Evolutionary conservation across 495 filamentous ascomycete species (phyloP).

Genomic region (Aspergillus olivimuriae): DNA sequence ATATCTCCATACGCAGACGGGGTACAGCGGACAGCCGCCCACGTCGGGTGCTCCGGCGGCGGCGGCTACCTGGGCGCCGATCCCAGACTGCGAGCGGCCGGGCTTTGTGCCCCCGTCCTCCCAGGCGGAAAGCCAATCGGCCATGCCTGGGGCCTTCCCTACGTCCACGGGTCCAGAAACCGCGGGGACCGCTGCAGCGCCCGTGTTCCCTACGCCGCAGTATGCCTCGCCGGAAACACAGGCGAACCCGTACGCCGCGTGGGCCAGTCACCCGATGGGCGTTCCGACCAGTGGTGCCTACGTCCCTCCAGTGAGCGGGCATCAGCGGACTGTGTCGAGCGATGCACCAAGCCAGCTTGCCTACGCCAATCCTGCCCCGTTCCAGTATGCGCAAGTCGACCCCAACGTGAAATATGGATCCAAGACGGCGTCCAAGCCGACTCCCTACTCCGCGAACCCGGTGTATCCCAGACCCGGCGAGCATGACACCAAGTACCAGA

Average conservation of each 20-base stretch:
- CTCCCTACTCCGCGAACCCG: constrained; percentile 18
- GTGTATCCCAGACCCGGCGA: constrained; percentile 16
- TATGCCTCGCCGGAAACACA: constrained; percentile 16
- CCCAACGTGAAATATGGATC: constrained; percentile 39
- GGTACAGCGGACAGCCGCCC: constrained; percentile 11
- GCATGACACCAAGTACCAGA: constrained; percentile 12
- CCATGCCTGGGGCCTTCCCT: constrained; percentile 40
- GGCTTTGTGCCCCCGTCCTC: constrained; percentile 36
- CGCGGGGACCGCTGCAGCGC: constrained; percentile 16
- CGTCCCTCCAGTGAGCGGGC: constrained; percentile 3
- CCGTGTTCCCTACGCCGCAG: constrained; percentile 19
- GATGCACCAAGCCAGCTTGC: constrained; percentile 16
- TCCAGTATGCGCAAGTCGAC: constrained; percentile 40
- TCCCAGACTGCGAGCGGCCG: constrained; percentile 36
- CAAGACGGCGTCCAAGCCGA: constrained; percentile 23
- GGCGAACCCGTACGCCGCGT: constrained; percentile 18
- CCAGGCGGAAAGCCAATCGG: constrained; percentile 17
- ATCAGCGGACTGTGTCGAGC: constrained; percentile 23
- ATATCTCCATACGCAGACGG: constrained; percentile 11
- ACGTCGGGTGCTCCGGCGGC: constrained; percentile 9
- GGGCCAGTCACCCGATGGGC: constrained; percentile 13
- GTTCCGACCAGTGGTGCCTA: constrained; percentile 9
- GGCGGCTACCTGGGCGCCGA: constrained; percentile 28
- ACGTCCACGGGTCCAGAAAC: constrained; percentile 15
- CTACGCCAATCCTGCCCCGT: constrained; percentile 31